These are phyloP conservation scores for Moesziomyces globuligerus DNA, from an alignment of 1,284 basidiomycete genomes.

Conservation along the genomic window DNA sequence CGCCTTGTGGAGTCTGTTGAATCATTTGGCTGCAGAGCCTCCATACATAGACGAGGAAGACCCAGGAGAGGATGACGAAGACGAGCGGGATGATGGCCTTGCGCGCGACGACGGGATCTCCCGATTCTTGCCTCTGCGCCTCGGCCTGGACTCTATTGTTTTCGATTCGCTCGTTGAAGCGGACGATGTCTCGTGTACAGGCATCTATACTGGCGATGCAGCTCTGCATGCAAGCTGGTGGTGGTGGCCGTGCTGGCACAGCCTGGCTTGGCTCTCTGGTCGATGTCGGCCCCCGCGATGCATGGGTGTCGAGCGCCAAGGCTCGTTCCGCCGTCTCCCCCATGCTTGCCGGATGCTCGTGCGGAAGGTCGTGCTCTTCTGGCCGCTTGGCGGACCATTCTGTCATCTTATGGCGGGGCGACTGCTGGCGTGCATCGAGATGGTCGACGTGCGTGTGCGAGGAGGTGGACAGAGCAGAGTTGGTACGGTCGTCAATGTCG, in stretches of 20 bases:
- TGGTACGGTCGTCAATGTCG: constrained; percentile 21
- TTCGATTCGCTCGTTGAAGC: constrained; percentile 50
- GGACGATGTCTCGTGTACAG: constrained; percentile 35
- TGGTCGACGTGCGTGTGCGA: constrained; percentile 35
- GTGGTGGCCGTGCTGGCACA: constrained; percentile 22
- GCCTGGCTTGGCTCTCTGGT: not conserved
- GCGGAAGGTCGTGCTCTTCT: not conserved
- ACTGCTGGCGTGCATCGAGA: constrained; percentile 6
- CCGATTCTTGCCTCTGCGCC: constrained; percentile 21
- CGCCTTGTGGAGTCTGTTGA: constrained; percentile 28
- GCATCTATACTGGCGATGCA: constrained; percentile 42
- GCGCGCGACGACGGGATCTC: constrained; percentile 35
- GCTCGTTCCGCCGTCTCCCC: not conserved
- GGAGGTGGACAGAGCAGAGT: constrained; percentile 22
- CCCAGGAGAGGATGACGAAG: constrained; percentile 54
- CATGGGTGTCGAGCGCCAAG: not conserved
- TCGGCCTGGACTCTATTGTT: constrained; percentile 20
- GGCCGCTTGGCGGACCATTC: constrained; percentile 4
- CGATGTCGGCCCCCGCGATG: not conserved
- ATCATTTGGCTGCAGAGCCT: constrained; percentile 49
- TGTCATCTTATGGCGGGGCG: constrained; percentile 17
- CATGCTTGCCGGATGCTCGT: not conserved
- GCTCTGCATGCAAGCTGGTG: constrained; percentile 44
- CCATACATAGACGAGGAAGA: constrained; percentile 58
- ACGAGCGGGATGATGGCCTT: constrained; percentile 55